Conservation (phyloP, 805 yeast genomes). For the Wickerhamiella spandovensis region DNA sequence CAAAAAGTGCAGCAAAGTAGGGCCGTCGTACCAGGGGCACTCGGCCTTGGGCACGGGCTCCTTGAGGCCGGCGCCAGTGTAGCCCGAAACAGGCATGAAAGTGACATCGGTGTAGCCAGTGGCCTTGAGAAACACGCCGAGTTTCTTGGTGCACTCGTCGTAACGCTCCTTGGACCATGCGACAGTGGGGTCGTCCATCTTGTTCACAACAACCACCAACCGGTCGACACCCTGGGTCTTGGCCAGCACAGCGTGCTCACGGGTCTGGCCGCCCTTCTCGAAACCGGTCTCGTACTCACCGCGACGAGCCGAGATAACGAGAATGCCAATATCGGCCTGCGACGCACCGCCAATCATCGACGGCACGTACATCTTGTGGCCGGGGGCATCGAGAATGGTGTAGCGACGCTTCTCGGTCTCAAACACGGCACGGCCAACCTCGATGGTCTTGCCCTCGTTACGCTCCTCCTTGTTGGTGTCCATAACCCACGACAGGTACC, state of each 20-base stretch:
- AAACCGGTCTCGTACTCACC: slow-evolving; percentile 99
- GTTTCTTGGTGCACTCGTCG: slow-evolving; percentile 83
- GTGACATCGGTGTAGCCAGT: slow-evolving; percentile 84
- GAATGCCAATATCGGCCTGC: slow-evolving; percentile 96
- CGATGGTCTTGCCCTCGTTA: slow-evolving; percentile 97
- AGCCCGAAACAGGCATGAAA: slow-evolving; percentile 97
- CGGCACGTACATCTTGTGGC: slow-evolving; percentile 97
- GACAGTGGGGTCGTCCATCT: slow-evolving; percentile 98
- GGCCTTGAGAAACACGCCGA: slow-evolving; percentile 56
- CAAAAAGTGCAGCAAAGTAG: slow-evolving; percentile 78
- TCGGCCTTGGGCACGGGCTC: slow-evolving; percentile 57
- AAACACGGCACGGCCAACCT: slow-evolving; percentile 94
- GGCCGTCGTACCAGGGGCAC: slow-evolving; percentile 93
- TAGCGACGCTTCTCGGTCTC: slow-evolving; percentile 97
- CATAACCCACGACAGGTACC: slow-evolving; percentile 99
- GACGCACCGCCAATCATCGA: slow-evolving; percentile 99
- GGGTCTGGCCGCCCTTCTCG: slow-evolving; percentile 97
- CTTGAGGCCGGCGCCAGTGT: slow-evolving; percentile 91
- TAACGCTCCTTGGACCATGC: slow-evolving; percentile 92
- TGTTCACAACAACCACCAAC: slow-evolving; percentile 85
- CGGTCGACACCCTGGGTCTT: slow-evolving; percentile 97
- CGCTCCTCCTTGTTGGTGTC: slow-evolving; percentile 98
- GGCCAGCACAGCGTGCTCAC: slow-evolving; percentile 95
- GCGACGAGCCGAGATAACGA: slow-evolving; percentile 95
- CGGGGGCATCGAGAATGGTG: slow-evolving; percentile 98